phyloP scores from a whole-genome alignment of 805 yeast species.

The Starmerella tilneyi region DNA sequence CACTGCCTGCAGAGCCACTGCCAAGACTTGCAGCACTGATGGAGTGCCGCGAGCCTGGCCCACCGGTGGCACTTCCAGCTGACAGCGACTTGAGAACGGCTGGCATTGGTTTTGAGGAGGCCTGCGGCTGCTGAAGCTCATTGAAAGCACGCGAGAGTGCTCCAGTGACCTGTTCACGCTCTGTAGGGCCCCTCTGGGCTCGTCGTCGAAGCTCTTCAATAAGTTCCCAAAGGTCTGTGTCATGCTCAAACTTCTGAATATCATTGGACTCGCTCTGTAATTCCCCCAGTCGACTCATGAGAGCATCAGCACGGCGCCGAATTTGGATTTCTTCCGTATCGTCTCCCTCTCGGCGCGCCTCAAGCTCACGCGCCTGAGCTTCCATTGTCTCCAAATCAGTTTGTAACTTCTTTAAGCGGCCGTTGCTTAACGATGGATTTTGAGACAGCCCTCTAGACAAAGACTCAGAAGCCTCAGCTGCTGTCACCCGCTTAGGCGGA shows the following conservation, averaged over 20 bases:
- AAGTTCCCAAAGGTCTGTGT: constrained; percentile 18
- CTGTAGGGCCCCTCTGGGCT: constrained; percentile 11
- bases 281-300: constrained; percentile 55
- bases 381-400: constrained; percentile 39
- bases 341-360: constrained; percentile 56
- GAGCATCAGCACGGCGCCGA: constrained; percentile 2
- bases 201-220: constrained; percentile 20
- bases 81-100: constrained; percentile 20
- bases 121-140: constrained; percentile 10
- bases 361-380: constrained; percentile 42
- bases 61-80: too few species aligned
- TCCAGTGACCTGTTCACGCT: constrained; percentile 12
- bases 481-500: constrained; percentile 2
- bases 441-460: neutral
- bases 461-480: neutral
- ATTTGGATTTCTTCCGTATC: constrained; percentile 47
- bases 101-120: constrained; percentile 9
- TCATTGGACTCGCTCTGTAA: constrained; percentile 59
- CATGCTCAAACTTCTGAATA: constrained; percentile 38
- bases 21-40: neutral
- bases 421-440: neutral
- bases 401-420: constrained; percentile 23
- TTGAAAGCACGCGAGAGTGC: constrained; percentile 12
- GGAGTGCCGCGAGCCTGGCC: neutral
- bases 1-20: neutral